Evolutionary conservation across 2,329 filamentous ascomycete genomes (phyloP).

Genomic region (Cryphonectria naterciae): DNA sequence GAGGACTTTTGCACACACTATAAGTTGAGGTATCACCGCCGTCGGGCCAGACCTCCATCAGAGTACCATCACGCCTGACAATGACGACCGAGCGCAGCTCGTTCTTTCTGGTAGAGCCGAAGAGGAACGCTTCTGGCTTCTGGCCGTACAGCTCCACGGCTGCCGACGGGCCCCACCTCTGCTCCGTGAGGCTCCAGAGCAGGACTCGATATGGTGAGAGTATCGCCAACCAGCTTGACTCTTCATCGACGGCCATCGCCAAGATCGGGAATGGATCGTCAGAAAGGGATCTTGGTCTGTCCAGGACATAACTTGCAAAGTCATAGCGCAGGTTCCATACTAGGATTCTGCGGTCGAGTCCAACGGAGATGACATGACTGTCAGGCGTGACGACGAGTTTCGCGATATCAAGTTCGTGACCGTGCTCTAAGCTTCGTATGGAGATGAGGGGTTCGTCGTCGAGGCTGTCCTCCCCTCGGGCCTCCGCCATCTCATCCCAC

Average conservation of each 20-base stretch:
- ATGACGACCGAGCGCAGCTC: constrained; percentile 57
- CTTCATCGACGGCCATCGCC: constrained; percentile 66
- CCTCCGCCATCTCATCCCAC: constrained; percentile 62
- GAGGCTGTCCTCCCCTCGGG: constrained; percentile 50
- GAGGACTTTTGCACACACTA: constrained; percentile 54
- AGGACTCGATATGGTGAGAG: constrained; percentile 62
- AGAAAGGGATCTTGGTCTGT: constrained; percentile 41
- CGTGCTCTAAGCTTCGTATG: constrained; percentile 62
- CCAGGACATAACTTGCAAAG: constrained; percentile 47
- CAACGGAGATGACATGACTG: constrained; percentile 70
- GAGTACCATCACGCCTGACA: constrained; percentile 65
- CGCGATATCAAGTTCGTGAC: constrained; percentile 72
- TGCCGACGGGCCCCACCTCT: constrained; percentile 59
- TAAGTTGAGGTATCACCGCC: constrained; percentile 47
- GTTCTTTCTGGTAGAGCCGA: constrained; percentile 48
- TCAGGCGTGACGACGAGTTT: constrained; percentile 64
- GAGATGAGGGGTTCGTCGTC: constrained; percentile 58
- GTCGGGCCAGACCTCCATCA: constrained; percentile 61
- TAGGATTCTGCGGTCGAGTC: constrained; percentile 69
- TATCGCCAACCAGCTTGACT: constrained; percentile 68
- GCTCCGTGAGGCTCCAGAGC: constrained; percentile 65
- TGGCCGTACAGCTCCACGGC: constrained; percentile 61
- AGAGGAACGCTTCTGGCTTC: constrained; percentile 66
- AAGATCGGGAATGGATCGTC: constrained; percentile 62
- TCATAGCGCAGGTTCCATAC: constrained; percentile 65